A percentile compares a stretch with the other conserved stretches of the same genome.
These are phyloP conservation scores for Lentithecium fluviatile DNA, from an alignment of 495 filamentous ascomycete genomes.

Conservation along the genomic window DNA sequence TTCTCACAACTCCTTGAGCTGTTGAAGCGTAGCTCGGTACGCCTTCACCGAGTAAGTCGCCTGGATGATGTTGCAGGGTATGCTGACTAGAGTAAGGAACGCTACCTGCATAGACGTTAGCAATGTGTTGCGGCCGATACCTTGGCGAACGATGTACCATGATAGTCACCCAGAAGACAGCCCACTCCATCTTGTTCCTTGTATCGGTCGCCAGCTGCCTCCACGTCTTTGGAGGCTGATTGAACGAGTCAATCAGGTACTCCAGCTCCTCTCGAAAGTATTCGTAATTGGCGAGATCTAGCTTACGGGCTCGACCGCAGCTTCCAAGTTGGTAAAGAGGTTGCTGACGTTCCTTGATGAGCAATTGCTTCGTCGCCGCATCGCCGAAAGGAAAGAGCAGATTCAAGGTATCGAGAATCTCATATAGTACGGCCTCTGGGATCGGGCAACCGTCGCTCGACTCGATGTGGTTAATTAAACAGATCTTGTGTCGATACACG, in stretches of 20 bases:
- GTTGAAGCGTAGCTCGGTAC: conserved; percentile 1
- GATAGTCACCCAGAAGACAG: conserved; percentile 12
- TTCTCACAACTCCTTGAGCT: not conserved
- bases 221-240: conserved; percentile 5
- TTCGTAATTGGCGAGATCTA: conserved; percentile 8
- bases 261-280: conserved; percentile 15
- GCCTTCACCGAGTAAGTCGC: conserved; percentile 14
- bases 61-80: conserved; percentile 20
- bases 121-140: too few species aligned
- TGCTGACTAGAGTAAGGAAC: conserved; percentile 17
- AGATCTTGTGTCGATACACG: conserved; percentile 18
- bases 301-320: not conserved
- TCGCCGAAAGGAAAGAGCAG: conserved; percentile 6
- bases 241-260: conserved; percentile 2
- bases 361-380: conserved; percentile 1
- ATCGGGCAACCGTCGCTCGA: conserved; percentile 2
- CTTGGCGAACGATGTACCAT: conserved; percentile 4
- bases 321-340: conserved; percentile 9
- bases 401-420: not conserved
- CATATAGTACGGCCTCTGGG: conserved; percentile 1
- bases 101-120: not conserved
- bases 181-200: conserved; percentile 12
- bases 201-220: conserved; percentile 11
- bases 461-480: conserved; percentile 10
- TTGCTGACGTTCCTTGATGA: conserved; percentile 2